Base-by-base conservation (phyloP, 2,329 filamentous ascomycete genomes). In the Apiospora sp. region DNA sequence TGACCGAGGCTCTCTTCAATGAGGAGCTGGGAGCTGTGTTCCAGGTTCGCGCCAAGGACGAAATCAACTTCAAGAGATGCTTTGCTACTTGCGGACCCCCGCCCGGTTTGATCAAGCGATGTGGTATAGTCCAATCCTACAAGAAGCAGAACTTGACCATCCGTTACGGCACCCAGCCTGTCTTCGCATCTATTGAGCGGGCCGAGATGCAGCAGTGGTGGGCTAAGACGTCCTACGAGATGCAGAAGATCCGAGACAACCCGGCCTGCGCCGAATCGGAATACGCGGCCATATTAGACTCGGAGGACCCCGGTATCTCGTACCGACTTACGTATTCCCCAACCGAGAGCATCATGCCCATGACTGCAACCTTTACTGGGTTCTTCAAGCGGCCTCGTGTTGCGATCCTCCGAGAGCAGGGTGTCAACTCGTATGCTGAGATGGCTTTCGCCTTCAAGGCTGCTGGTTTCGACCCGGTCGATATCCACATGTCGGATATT, bases 401-500 rank as follows among this genome's bases (percentile, higher is more conserved):
- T 34, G 96, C 96, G 61, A 97, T 99, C 77, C 90, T 99, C 30
- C 90, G 96, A 80, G 96, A 98, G 83, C 95, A 98, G 82, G 96
- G 96, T 81, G 94, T 98, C 76, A 98, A 99, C 84, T 94, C 95
- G 58, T 91, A 98, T 78, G 92, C 94, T n/a, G 96, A 99, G 83
- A 97, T 99, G 94, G 96, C 96, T 0, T 98, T 97, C 80, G 95
- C 95, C 68, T 98, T 98, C 88, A 92, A 93, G 76, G 91, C 92
- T 48, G 96, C 96, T 61, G 96, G 96, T 49, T 98, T 98, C 85
- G 92, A 95, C 69, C 91, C 95, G 19, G 90, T 98, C 67, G 96
- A 99, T 80, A 92, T 98, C 1, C 96, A 98, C 87, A 98, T 99
- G 96, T 96, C 93, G 4, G 96, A 98, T 78, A 92, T 98, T 72